phyloP scores from a whole-genome alignment of 176 grass and related monocot genomes.

The Cymbopogon citratus region DNA sequence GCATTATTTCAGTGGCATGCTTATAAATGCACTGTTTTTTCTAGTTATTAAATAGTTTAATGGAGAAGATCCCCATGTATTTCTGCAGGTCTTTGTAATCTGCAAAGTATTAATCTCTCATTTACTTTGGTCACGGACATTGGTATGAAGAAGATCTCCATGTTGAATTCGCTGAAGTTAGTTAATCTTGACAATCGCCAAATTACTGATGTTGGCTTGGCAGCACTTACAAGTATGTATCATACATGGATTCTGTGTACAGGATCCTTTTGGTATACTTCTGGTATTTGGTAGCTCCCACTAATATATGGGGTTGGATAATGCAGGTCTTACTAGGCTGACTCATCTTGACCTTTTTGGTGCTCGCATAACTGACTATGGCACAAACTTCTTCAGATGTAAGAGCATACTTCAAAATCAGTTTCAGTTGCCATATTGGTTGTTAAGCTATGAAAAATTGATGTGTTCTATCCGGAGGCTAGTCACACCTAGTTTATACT shows the following conservation, averaged over 20 bases:
- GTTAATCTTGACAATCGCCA: conserved; percentile 84
- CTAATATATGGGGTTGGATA: conserved; percentile 6
- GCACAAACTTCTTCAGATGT: conserved; percentile 83
- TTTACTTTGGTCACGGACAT: conserved; percentile 80
- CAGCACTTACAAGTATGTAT: conserved; percentile 66
- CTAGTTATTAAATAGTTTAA: background rate
- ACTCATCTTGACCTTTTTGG: conserved; percentile 94
- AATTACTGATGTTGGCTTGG: conserved; percentile 88
- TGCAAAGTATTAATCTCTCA: conserved; percentile 82
- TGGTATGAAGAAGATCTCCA: conserved; percentile 70
- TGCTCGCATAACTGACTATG: conserved; percentile 76
- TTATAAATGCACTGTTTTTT: background rate
- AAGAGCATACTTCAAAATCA: conserved; percentile 27
- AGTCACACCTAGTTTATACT: background rate
- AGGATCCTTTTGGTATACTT: background rate
- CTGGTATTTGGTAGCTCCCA: background rate
- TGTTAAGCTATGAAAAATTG: background rate
- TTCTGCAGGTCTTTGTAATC: conserved; percentile 59
- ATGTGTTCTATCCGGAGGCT: background rate
- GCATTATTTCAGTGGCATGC: background rate
- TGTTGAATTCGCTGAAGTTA: conserved; percentile 60
- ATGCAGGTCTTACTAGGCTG: conserved; percentile 81
- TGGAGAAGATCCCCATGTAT: background rate
- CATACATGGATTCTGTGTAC: background rate
- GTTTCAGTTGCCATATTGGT: background rate